Percentiles rank a stretch among this genome's conserved stretches.
These are phyloP conservation scores for Calonectria multiphialidica DNA, from an alignment of 2,329 filamentous ascomycete species.

Conservation along the genomic window DNA sequence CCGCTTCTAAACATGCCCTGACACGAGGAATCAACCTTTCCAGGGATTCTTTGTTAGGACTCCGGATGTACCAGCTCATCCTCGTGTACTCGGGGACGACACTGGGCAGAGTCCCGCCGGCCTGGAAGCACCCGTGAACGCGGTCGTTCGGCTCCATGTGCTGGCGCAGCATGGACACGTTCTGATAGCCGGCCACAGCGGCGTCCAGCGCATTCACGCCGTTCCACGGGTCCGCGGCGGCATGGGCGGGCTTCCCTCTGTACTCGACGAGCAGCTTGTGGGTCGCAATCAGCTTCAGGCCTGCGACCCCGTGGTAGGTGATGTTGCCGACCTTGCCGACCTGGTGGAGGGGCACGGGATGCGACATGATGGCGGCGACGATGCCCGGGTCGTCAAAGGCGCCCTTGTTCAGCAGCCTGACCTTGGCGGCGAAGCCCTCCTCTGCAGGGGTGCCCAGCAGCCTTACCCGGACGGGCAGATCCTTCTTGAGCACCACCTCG, in stretches of 20 bases:
- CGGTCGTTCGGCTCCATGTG: constrained; percentile 35
- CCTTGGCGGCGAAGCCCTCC: constrained; percentile 57
- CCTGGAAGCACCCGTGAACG: background rate
- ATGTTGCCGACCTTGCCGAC: background rate
- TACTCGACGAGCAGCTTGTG: background rate
- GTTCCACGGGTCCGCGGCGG: constrained; percentile 48
- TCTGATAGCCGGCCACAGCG: constrained; percentile 45
- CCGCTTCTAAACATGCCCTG: background rate
- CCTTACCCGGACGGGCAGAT: constrained; percentile 45
- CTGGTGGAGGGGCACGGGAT: constrained; percentile 29
- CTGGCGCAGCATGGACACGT: constrained; percentile 48
- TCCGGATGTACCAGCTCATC: background rate
- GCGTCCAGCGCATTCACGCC: constrained; percentile 51
- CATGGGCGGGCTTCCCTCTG: constrained; percentile 47
- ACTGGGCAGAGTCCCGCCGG: background rate
- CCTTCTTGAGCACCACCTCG: constrained; percentile 39
- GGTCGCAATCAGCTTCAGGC: background rate
- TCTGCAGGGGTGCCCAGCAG: constrained; percentile 58
- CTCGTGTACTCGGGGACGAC: background rate
- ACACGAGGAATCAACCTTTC: background rate
- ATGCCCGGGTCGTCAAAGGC: constrained; percentile 32
- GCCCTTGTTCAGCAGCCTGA: constrained; percentile 34
- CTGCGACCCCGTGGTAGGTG: constrained; percentile 1
- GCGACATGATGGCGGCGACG: constrained; percentile 45
- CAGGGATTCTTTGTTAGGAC: background rate